Evolutionary conservation across 2,329 filamentous ascomycete genomes (phyloP), one percentile per base, ranked within the genome.

Genomic region (Aureobasidium sp.): DNA sequence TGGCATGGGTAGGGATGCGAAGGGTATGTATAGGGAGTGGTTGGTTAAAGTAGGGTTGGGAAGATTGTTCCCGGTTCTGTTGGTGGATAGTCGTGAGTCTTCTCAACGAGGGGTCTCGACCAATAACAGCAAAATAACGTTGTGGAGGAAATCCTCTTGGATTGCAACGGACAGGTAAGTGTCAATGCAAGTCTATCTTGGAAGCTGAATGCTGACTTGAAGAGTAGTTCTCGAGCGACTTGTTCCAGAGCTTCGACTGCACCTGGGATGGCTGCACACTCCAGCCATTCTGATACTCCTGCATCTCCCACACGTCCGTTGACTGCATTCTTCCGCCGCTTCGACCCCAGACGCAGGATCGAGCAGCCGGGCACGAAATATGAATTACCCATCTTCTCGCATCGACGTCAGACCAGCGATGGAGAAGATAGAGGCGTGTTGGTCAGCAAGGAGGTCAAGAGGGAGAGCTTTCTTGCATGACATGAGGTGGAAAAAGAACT

Each of bases 11-110:
- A 45, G 13, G 30, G 86, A 89, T 67, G 85, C 85, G 0, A 73
- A 76, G 4, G 73, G 75, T 29, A 80, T 83, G 71, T 87, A 86
- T 68, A 51, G 30, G 21, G 47, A 60, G 42, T 59, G 55, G 55
- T n/a, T 59, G 21, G 34, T 59, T 3, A 59, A 59, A 27, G 4
- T 41, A 2, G 55, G 55, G 3, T 16, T 49, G 16, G 44, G 44
- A 3, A 39, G 44, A 1, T 30, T 47, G 14, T 59, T 49, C 6
- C 44, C 55, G 2, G 44, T 45, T 9, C 16, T 59, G 25, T 13
- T 14, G 21, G 8, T 5, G 25, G 37, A 30, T 4, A 30, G 42
- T 3, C 3, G 27, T 2, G 21, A 3, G 9, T 21, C 21, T 7
- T 9, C 21, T 0, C 11, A 44, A 11, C 36, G 32, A 10, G 25